These are phyloP conservation scores for Citrus maxima DNA, from an alignment of 345 rosid species.

Conservation along the genomic window DNA sequence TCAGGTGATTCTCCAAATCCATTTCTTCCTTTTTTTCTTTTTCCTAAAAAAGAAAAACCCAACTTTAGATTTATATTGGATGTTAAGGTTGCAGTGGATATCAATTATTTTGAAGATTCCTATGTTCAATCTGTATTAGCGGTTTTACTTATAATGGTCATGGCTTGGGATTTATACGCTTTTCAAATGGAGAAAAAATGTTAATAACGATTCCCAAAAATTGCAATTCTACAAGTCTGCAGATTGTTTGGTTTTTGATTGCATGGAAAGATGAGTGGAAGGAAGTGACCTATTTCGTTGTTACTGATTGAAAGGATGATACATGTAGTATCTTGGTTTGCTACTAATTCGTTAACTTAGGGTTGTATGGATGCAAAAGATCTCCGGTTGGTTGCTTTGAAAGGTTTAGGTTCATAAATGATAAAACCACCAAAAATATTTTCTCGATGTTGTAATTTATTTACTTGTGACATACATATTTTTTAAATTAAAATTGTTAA, in stretches of 20 bases:
- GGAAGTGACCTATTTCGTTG: neutral
- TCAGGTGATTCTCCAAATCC: neutral
- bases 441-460: neutral
- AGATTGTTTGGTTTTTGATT: neutral
- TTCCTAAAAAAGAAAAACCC: neutral
- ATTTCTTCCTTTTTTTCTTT: neutral
- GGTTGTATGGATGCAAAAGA: neutral
- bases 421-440: neutral
- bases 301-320: neutral
- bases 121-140: neutral
- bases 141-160: neutral
- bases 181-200: neutral
- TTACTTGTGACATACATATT: neutral
- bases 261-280: neutral
- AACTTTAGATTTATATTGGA: neutral
- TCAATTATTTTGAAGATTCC: neutral
- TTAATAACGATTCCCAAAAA: neutral
- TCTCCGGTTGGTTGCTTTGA: conserved; percentile 1
- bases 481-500: neutral
- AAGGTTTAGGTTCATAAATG: neutral
- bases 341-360: neutral
- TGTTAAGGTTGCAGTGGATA: neutral
- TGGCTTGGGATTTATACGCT: neutral
- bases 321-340: neutral
- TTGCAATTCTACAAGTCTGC: neutral